Base-by-base conservation (phyloP, 352 stramenopile species). In the Hyaloperonospora arabidopsidis region DNA sequence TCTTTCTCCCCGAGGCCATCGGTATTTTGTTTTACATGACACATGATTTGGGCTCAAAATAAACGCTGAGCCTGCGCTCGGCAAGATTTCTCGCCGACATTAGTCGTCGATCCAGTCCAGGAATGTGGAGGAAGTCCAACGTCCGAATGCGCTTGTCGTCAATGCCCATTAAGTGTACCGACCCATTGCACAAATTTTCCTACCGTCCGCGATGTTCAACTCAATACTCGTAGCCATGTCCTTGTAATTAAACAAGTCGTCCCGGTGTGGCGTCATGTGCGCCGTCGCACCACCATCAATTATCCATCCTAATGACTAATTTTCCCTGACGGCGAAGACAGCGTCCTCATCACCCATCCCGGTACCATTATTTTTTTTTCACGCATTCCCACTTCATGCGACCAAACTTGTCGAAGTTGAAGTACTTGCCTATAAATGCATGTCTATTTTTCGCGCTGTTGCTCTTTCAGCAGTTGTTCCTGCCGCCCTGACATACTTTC, bases 1-100 rank as follows among this genome's bases (percentile, higher is more conserved):
- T 2, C 11, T 54, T 59, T n/a, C 51, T 47, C 1, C 46, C 48
- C 17, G 15, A 41, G 5, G 52, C 25, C 25, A 32, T 32, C 4
- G 25, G 4, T 32, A 10, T 32, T 32, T 32, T 32, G 25, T 32
- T 32, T 32, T 8, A 28, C 1, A 57, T 23, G 14, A 34, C 21
- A 11, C 47, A 46, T 12, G 15, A 35, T 25, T 0, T 45, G 3
- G 5, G 39, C 12, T 22, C 18, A 17, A 8, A 45, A 4, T 45
- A 7, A 22, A 21, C 17, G 17, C 11, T 45, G 18, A 45, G 15
- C 4, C 39, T 15, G 17, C 15, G 39, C 39, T 23, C 39, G 17
- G 39, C 39, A 23, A 45, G 39, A 3, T 45, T 45, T 4, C 5
- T 15, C 39, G 17, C 17, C 11, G 17, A 45, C 39, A 45, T 22